Conservation (phyloP, 2,329 filamentous ascomycete species). For the Mycosphaerella sp. region DNA sequence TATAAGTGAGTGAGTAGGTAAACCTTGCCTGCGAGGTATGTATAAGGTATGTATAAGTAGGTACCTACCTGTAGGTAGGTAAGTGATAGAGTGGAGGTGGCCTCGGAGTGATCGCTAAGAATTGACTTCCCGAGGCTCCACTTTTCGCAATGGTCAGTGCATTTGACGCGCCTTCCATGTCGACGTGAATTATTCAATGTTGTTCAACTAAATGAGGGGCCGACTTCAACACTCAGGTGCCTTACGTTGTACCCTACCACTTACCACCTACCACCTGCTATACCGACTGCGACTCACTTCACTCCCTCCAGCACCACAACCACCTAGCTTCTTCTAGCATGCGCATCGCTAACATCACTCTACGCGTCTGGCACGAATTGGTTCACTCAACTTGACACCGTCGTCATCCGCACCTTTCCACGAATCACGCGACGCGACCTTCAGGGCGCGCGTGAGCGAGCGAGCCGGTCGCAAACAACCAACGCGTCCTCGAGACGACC, state of each 20-base stretch:
- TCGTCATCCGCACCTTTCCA: neutral
- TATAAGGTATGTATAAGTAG: no score
- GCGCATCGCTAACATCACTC: neutral
- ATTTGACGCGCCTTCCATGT: neutral
- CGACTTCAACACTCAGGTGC: neutral
- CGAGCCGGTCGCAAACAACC: neutral
- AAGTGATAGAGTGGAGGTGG: neutral
- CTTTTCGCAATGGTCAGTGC: neutral
- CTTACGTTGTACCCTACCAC: no score
- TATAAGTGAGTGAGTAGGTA: neutral
- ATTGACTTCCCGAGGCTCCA: no score
- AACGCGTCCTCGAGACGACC: constrained; percentile 4
- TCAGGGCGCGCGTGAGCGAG: neutral
- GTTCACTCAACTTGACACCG: neutral
- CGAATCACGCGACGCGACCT: neutral
- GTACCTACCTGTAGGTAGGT: no score
- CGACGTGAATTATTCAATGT: neutral
- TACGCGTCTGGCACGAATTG: neutral
- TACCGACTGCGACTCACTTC: neutral
- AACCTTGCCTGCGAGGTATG: neutral
- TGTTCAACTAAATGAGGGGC: neutral
- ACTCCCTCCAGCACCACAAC: neutral
- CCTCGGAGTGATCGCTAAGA: no score
- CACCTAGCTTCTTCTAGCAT: neutral
- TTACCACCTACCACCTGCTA: no score